phyloP scores from a whole-genome alignment of 139 green algal species.

The Dunaliella sp. region DNA sequence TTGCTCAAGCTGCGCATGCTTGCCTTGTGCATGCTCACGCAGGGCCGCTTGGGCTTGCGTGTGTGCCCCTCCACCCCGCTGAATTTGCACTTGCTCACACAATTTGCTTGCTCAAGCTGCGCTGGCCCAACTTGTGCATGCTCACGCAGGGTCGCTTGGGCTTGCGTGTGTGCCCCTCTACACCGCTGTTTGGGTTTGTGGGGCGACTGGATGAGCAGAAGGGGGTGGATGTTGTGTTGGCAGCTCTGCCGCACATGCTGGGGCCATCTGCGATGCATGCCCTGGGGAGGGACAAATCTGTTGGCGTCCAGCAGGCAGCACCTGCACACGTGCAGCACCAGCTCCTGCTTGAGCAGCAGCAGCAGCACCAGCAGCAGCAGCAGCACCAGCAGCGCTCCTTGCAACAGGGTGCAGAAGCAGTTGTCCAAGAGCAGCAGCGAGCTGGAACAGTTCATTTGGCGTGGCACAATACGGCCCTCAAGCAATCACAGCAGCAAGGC shows the following conservation, averaged over 20 bases:
- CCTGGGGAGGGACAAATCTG: no score
- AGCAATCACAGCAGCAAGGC: background rate
- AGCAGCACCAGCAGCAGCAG: background rate
- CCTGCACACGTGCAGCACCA: no score
- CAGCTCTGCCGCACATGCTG: constrained; percentile 58
- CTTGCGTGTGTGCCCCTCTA: constrained; percentile 40
- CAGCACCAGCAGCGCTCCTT: background rate
- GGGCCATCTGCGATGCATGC: background rate
- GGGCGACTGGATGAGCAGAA: constrained; percentile 83
- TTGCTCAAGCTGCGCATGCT: no score
- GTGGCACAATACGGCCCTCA: no score
- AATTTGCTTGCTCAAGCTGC: no score
- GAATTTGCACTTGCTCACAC: no score
- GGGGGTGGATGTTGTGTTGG: constrained; percentile 78
- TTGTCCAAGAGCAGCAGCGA: no score
- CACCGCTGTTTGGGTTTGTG: constrained; percentile 72
- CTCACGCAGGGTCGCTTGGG: constrained; percentile 55
- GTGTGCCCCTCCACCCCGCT: constrained; percentile 49
- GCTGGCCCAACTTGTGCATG: no score
- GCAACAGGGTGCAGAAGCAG: no score
- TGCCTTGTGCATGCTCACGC: constrained; percentile 29
- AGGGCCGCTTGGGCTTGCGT: constrained; percentile 59
- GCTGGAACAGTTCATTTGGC: no score
- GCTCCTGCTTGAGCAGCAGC: no score
- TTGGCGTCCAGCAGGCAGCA: no score